Evolutionary conservation across 2,329 filamentous ascomycete genomes (phyloP).

Genomic region (Penicillium sp.): DNA sequence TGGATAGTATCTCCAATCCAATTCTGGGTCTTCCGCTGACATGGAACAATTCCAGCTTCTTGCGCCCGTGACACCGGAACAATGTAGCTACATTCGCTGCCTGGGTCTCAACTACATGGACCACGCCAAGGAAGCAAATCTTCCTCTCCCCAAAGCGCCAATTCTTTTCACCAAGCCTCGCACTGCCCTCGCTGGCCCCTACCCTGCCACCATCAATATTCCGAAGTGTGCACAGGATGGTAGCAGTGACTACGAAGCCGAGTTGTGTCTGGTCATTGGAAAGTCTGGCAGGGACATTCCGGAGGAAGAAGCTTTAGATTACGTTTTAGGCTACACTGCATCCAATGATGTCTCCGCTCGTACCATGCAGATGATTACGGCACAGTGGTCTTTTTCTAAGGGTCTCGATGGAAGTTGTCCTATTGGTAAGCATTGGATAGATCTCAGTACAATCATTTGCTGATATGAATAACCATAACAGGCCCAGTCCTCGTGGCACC

Average conservation of each 20-base stretch:
- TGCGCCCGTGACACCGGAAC: slow-evolving; percentile 25
- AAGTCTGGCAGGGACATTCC: slow-evolving; percentile 21
- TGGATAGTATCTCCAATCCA: background rate
- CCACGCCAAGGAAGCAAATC: slow-evolving; percentile 27
- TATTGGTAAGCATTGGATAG: slow-evolving; percentile 16
- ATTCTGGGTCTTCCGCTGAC: background rate
- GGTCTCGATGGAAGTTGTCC: slow-evolving; percentile 27
- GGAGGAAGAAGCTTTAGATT: slow-evolving; percentile 23
- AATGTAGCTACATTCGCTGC: slow-evolving; percentile 32
- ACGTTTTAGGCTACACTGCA: slow-evolving; percentile 36
- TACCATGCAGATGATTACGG: slow-evolving; percentile 14
- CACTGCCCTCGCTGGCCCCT: slow-evolving; percentile 27
- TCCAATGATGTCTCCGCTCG: slow-evolving; percentile 37
- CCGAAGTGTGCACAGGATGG: slow-evolving; percentile 34
- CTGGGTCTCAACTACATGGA: slow-evolving; percentile 34
- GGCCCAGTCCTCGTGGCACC: background rate
- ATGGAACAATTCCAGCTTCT: slow-evolving; percentile 21
- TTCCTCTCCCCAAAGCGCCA: slow-evolving; percentile 29
- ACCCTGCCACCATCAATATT: slow-evolving; percentile 28
- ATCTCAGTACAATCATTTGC: background rate
- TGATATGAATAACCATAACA: background rate
- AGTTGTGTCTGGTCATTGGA: slow-evolving; percentile 29
- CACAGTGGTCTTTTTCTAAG: slow-evolving; percentile 28
- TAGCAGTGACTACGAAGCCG: slow-evolving; percentile 33
- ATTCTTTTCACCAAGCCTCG: slow-evolving; percentile 34